Percentiles rank a stretch among this genome's conserved stretches.
Evolutionary conservation across 305 asterid genomes (phyloP).

Genomic region (Solanum hybrid): DNA sequence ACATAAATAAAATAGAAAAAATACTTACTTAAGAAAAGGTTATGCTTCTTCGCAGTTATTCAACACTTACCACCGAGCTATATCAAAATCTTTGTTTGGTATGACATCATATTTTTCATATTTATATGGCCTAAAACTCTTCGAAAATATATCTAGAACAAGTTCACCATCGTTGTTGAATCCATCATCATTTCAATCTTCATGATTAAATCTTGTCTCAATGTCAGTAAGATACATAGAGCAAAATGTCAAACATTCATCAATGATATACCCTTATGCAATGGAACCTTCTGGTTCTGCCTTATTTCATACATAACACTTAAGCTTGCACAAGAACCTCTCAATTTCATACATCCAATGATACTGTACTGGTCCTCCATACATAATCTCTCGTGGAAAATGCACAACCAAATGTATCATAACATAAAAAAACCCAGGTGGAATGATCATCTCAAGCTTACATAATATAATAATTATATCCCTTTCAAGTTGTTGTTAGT

Average conservation of each 20-base stretch:
- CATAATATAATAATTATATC: neutral
- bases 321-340: neutral
- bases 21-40: neutral
- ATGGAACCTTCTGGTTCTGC: neutral
- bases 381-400: neutral
- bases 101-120: neutral
- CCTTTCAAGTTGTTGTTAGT: neutral
- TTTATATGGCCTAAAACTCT: neutral
- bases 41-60: neutral
- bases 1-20: neutral
- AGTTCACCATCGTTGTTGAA: neutral
- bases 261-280: neutral
- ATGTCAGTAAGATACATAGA: neutral
- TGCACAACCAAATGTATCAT: neutral
- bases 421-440: neutral
- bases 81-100: neutral
- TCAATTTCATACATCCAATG: neutral
- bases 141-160: neutral
- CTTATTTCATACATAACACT: neutral
- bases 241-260: neutral
- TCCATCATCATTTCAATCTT: neutral
- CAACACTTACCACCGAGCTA: neutral
- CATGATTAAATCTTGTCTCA: neutral
- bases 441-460: neutral
- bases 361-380: neutral